A percentile compares a stretch with the other conserved stretches of the same genome.
Conservation (phyloP, 1,139 yeast species). For the Pichia sp. region DNA sequence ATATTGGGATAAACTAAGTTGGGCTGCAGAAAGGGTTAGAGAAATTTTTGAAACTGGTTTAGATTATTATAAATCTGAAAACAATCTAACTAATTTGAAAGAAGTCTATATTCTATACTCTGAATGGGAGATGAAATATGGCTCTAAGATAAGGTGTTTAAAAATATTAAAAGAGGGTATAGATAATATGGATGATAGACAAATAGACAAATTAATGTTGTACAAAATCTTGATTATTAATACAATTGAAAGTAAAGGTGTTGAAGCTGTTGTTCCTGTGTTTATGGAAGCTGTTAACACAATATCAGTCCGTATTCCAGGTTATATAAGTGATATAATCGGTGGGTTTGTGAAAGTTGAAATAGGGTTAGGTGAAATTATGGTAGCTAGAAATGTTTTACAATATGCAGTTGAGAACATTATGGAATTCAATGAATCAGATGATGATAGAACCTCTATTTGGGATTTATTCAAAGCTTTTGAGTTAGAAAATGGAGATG, state of each 20-base stretch:
- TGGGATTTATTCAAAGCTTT: conserved; percentile 59
- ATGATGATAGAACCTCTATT: conserved; percentile 15
- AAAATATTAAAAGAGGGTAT: neutral
- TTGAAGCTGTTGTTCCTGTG: conserved; percentile 24
- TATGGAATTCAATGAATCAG: conserved; percentile 18
- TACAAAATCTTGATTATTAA: conserved; percentile 28
- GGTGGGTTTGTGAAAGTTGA: conserved; percentile 37
- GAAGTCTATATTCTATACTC: conserved; percentile 52
- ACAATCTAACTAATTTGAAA: conserved; percentile 27
- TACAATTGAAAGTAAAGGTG: conserved; percentile 19
- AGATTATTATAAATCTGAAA: conserved; percentile 29
- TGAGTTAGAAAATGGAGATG: conserved; percentile 66
- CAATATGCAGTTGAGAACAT: conserved; percentile 42
- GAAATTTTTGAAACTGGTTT: conserved; percentile 68
- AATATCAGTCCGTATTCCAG: conserved; percentile 31
- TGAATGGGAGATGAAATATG: conserved; percentile 51
- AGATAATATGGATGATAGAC: conserved; percentile 35
- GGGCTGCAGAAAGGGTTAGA: conserved; percentile 52
- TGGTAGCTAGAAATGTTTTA: conserved; percentile 57
- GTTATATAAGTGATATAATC: conserved; percentile 23
- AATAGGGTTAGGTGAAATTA: conserved; percentile 38
- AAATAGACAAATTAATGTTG: conserved; percentile 29
- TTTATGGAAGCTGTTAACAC: conserved; percentile 39
- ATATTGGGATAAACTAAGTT: conserved; percentile 22
- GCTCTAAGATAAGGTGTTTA: conserved; percentile 37